Base-by-base conservation (phyloP, 2,329 filamentous ascomycete species). In the Curvularia eragrostidis region DNA sequence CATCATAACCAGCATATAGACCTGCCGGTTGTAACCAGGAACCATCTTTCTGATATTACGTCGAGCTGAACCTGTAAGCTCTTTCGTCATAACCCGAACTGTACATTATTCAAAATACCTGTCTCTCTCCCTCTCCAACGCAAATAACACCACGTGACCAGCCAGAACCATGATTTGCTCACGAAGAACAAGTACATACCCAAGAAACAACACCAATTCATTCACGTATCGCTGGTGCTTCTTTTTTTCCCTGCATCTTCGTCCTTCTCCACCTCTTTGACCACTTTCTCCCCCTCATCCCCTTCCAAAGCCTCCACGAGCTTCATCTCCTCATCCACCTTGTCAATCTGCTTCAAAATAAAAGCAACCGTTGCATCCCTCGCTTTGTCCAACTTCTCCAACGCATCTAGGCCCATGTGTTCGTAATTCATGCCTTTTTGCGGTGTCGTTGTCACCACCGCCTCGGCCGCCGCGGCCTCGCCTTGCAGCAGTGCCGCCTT, bases 341-440 rank as follows among this genome's bases (percentile, higher is more conserved):
- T 79, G 59, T 85, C 82, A 57, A 85, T 82, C 57, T 83, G 75
- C 64, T 81, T 82, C 52, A 85, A 66, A 41, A 85, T 74, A 58
- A 83, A 85, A 1, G 77, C 73, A 58, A 85, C 78, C 0, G 82
- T 84, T 7, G 80, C 81, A 72, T 85, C 83, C 46, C 82, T 74
- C 19, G 82, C 83, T 61, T 80, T 83, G 46, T 82, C 81, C 26
- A 82, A 64, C 44, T 73, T 76, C 48, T 64, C 68, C 42, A 83
- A 62, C 2, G 75, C 72, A 39, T 78, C 75, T 34, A 82, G 55
- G 1, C 71, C 61, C 78, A 83, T 78, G 18, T 51, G 62, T 4
- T 62, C 64, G 64, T 84, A 85, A 15, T 81, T 75, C 15, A 74
- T 65, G 21, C 66, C 57, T 52, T 69, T 71, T 59, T 70, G 68